Evolutionary conservation across 148 eudicot genomes (phyloP), one percentile per base, ranked within the genome.

Genomic region (Fagopyrum esculentum): DNA sequence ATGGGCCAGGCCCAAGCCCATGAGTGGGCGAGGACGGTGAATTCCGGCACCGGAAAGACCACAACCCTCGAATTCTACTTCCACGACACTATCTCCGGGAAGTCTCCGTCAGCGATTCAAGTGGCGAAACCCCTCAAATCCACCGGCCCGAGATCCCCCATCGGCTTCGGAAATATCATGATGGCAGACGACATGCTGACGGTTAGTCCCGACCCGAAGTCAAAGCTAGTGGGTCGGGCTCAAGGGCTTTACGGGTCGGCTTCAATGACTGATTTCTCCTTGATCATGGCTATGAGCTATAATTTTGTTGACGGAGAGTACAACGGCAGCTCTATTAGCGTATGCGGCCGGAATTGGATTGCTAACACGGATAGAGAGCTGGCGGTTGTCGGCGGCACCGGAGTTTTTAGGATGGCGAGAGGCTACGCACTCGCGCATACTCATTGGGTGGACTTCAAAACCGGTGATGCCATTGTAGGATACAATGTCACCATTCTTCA

Each of bases 301-400:
- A 86, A 17, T 44, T 87, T 89, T 22, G 64, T 35, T 4, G 80
- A 70, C 13, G 88, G 86, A 6, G 79, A 74, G 75, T 85, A 83
- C 46, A 89, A 89, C 60, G 90, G 90, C 71, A 88, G 85, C 12
- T 78, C 79, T 26, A 44, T 82, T 4, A 70, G 82, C 61, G 63
- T 88, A 3, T 22, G 81, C 7, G 89, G 91, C 13, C 66, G 88
- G 49, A 86, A 83, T 40, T 76, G 81, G 10, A 74, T 66, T 0
- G 0, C 75, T 1, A 72, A 73, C 1, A 78, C 66, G 9, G 79
- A 75, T 45, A 73, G 88, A 71, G 90, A 87, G 6, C 77, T 87
- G 84, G 85, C 90, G 4, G 57, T 87, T n/a, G 80, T 87, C 3
- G 90, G 90, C 16, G 90, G 90, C 15, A 82, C 83, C 76, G 90